Evolutionary conservation across 2,329 filamentous ascomycete species (phyloP), one percentile per base, ranked within the genome.

Genomic region (Fusarium buxicola): DNA sequence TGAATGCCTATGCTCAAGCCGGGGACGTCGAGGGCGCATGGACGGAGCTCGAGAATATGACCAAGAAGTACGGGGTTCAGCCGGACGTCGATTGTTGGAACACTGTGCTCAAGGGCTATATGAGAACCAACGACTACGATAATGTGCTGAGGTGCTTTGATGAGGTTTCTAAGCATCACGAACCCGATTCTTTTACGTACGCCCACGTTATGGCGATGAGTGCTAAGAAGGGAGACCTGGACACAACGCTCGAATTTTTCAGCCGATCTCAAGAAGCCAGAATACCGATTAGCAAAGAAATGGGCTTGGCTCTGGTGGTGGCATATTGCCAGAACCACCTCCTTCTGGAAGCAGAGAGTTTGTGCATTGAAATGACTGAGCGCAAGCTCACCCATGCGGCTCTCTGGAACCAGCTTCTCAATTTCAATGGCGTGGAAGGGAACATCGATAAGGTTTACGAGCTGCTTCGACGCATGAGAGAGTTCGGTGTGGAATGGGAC

Each of bases 371-470:
- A 39, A 82, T 87, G 28, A 78, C 88, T 18, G 75, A 76, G 11
- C 79, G 81, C 59, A 77, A 80, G 15, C 82, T 86, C 2, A 78
- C 82, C 2, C 76, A 75, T 18, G 88, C 88, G 3, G 79, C 82
- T 28, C 86, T 92, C 71, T 97, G 92, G 91, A 97, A 97, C 71
- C 82, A 86, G 49, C 77, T 97, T 28, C 79, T 97, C 5, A 82
- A 84, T 53, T 86, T 89, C 58, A 84, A 92, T 73, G 91, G 91
- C 7, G 78, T 86, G 52, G 82, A 84, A 7, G 84, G 89, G 52
- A 80, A 82, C 48, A 73, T 86, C 7, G 72, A 71, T n/a, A 76
- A 77, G 43, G 77, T 85, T 49, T 82, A 86, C 66, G 77, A 75
- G 5, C 54, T 85, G 7, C 75, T 86, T 18, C 74, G 76, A 31